These are phyloP conservation scores for Aspergillus transmontanensis DNA, from an alignment of 2,329 filamentous ascomycete species.

Conservation along the genomic window DNA sequence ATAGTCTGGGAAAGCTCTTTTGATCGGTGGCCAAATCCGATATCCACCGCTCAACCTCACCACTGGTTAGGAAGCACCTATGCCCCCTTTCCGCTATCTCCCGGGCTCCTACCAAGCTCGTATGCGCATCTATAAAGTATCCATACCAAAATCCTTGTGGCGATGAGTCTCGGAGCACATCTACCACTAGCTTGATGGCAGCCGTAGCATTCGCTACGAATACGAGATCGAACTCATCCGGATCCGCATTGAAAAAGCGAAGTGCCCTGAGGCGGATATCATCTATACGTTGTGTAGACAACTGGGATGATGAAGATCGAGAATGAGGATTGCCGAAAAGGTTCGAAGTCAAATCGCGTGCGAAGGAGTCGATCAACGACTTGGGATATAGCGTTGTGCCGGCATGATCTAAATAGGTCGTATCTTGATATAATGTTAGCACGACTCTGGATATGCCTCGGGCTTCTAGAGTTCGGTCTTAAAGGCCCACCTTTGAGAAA, in stretches of 20 bases:
- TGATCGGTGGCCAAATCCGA: constrained; percentile 30
- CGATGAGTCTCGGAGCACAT: constrained; percentile 69
- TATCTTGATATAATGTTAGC: constrained; percentile 53
- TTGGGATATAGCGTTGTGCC: constrained; percentile 85
- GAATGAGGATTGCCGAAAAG: constrained; percentile 94
- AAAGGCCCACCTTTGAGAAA: constrained; percentile 38
- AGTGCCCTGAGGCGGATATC: constrained; percentile 72
- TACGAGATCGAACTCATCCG: constrained; percentile 79
- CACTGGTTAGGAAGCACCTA: constrained; percentile 66
- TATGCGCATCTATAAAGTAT: constrained; percentile 84
- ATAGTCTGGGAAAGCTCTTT: constrained; percentile 47
- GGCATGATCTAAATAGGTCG: constrained; percentile 88
- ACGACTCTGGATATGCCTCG: neutral
- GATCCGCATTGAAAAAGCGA: constrained; percentile 77
- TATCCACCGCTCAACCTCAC: constrained; percentile 68
- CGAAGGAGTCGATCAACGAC: constrained; percentile 77
- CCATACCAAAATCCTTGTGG: constrained; percentile 73
- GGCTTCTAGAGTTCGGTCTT: neutral
- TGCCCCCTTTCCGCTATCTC: constrained; percentile 66
- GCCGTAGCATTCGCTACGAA: constrained; percentile 94
- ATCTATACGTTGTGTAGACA: constrained; percentile 73
- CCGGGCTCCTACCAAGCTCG: constrained; percentile 79
- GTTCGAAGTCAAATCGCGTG: constrained; percentile 73
- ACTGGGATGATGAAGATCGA: constrained; percentile 76
- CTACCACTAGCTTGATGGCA: constrained; percentile 81